phyloP scores from a whole-genome alignment of 75 land plant species.

The Chamaecyparis obtusa region DNA sequence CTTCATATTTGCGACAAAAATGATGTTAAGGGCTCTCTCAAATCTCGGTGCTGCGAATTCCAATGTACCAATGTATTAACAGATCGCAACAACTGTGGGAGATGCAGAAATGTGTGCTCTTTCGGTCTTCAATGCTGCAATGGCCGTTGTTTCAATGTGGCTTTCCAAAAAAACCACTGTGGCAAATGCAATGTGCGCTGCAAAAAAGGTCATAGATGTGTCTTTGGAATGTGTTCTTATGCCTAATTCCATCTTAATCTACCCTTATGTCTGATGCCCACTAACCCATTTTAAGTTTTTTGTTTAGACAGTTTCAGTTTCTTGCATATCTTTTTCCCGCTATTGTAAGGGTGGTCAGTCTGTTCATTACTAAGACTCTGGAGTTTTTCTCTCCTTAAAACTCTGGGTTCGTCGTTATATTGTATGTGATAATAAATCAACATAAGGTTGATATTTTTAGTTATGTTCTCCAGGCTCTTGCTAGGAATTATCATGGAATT shows the following conservation, averaged over 20 bases:
- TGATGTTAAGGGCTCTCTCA: neutral
- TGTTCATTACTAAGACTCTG: too few species aligned
- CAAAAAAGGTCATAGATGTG: neutral
- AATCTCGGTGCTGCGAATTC: neutral
- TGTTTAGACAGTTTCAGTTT: too few species aligned
- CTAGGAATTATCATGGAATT: too few species aligned
- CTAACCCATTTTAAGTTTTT: too few species aligned
- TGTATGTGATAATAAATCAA: too few species aligned
- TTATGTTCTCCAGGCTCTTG: too few species aligned
- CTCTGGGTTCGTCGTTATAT: too few species aligned
- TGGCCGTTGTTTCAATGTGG: neutral
- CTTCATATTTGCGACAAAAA: neutral
- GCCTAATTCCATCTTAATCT: neutral
- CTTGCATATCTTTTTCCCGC: too few species aligned
- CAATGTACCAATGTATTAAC: neutral
- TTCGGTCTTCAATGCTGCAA: neutral
- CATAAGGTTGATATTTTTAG: too few species aligned
- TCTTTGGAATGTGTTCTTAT: slow-evolving; percentile 2
- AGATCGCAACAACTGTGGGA: slow-evolving; percentile 3
- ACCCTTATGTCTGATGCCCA: too few species aligned
- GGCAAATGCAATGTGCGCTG: neutral
- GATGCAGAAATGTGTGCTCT: neutral
- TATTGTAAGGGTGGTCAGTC: too few species aligned
- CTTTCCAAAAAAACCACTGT: neutral
- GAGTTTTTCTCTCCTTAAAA: too few species aligned